A percentile compares a stretch with the other conserved stretches of the same genome.
Conservation (phyloP, 2,329 filamentous ascomycete genomes). For the Fusarium tanahbumbuense region DNA sequence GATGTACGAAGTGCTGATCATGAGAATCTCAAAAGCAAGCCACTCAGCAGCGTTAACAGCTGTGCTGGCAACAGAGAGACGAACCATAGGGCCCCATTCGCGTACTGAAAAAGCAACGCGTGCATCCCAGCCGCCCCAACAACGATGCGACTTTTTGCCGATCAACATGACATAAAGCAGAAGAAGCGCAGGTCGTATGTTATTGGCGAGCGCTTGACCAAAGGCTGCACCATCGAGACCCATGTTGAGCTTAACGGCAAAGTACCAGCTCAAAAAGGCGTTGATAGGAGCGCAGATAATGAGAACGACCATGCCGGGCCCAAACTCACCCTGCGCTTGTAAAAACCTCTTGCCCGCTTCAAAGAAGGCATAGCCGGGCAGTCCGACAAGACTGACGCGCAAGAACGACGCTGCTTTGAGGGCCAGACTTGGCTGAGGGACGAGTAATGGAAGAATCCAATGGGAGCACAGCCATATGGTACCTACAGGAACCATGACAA, state of each 20-base stretch:
- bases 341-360: constrained; percentile 67
- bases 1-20: constrained; percentile 59
- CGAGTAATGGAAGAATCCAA: constrained; percentile 58
- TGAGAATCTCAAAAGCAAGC: constrained; percentile 59
- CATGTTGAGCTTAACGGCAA: constrained; percentile 58
- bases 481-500: constrained; percentile 62
- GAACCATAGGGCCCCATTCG: constrained; percentile 56
- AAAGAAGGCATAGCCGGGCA: constrained; percentile 66
- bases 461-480: constrained; percentile 62
- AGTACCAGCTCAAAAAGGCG: constrained; percentile 61
- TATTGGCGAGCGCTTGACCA: constrained; percentile 61
- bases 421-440: constrained; percentile 61
- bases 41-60: constrained; percentile 58
- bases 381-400: constrained; percentile 60
- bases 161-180: constrained; percentile 59
- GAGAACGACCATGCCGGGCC: constrained; percentile 61
- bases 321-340: constrained; percentile 66
- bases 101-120: constrained; percentile 51
- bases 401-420: constrained; percentile 62
- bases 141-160: constrained; percentile 48
- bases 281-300: constrained; percentile 62
- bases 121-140: constrained; percentile 56
- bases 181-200: constrained; percentile 60
- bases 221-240: constrained; percentile 64
- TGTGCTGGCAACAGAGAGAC: constrained; percentile 55